Evolutionary conservation across 352 stramenopile species (phyloP).

Genomic region (Phytopythium helicoides): DNA sequence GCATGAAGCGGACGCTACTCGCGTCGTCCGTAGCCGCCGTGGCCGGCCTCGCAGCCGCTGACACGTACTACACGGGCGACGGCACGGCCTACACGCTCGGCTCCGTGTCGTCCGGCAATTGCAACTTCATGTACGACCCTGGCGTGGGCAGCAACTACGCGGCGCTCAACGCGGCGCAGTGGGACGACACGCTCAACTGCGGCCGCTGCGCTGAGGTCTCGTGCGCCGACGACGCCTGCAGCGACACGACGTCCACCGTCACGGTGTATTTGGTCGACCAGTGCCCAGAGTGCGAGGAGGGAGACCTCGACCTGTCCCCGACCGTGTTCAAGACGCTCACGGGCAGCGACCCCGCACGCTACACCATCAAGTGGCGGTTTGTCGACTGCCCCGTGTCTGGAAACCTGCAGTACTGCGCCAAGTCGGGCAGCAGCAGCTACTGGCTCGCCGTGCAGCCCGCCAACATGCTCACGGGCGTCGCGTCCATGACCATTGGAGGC

Average conservation of each 20-base stretch:
- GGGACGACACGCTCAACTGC: slow-evolving; percentile 51
- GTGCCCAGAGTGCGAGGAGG: slow-evolving; percentile 70
- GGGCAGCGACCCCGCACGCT: slow-evolving; percentile 20
- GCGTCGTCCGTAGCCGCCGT: background rate
- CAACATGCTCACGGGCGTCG: slow-evolving; percentile 15
- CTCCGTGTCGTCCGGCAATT: slow-evolving; percentile 4
- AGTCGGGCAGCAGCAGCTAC: slow-evolving; percentile 17
- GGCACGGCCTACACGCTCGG: slow-evolving; percentile 54
- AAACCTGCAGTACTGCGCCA: slow-evolving; percentile 31
- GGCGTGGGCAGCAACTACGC: slow-evolving; percentile 11
- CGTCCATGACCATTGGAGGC: slow-evolving; percentile 10
- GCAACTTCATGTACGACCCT: slow-evolving; percentile 11
- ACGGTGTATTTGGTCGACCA: slow-evolving; percentile 67
- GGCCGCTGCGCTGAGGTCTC: slow-evolving; percentile 65
- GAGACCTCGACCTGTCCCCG: slow-evolving; percentile 40
- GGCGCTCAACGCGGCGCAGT: slow-evolving; percentile 70
- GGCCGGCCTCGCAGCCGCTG: slow-evolving; percentile 9
- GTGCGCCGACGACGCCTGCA: slow-evolving; percentile 50
- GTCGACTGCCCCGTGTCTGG: slow-evolving; percentile 19
- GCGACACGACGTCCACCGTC: slow-evolving; percentile 32
- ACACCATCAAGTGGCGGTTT: slow-evolving; percentile 34
- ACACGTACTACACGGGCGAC: slow-evolving; percentile 37
- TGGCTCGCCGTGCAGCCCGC: slow-evolving; percentile 24
- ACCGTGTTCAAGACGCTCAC: slow-evolving; percentile 37
- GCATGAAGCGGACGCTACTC: background rate